These are phyloP conservation scores for Tagetes patula DNA, from an alignment of 129 eudicot species.

Conservation along the genomic window DNA sequence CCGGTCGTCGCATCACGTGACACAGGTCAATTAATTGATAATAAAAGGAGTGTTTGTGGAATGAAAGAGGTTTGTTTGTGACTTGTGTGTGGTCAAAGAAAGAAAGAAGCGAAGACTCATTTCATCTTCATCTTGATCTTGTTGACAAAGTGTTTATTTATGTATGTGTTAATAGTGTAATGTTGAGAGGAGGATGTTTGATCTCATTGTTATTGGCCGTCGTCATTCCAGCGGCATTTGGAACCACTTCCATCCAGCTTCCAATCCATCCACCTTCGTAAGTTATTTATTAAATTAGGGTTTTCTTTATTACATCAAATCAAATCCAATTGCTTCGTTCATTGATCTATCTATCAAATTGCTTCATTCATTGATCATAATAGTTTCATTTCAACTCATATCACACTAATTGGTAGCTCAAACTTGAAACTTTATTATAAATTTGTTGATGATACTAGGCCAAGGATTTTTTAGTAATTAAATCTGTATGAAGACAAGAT, in stretches of 20 bases:
- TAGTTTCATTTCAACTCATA: not conserved
- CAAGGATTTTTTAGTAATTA: not conserved
- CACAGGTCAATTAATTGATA: too few relatives aligned
- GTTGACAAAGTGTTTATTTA: too few relatives aligned
- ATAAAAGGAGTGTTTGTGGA: too few relatives aligned
- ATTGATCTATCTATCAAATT: too few relatives aligned
- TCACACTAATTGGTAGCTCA: not conserved
- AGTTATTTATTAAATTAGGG: constrained; percentile 21
- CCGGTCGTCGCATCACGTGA: too few relatives aligned
- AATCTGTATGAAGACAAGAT: not conserved
- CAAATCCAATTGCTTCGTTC: too few relatives aligned
- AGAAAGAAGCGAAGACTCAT: too few relatives aligned
- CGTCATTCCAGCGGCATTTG: constrained; percentile 40
- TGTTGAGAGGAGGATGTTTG: constrained; percentile 33
- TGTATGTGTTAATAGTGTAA: too few relatives aligned
- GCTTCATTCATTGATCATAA: not conserved
- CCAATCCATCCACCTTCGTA: constrained; percentile 39
- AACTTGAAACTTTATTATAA: too few relatives aligned
- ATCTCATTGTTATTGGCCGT: constrained; percentile 45
- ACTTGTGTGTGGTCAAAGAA: too few relatives aligned
- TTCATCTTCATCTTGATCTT: too few relatives aligned
- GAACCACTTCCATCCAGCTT: constrained; percentile 29
- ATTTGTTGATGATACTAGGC: not conserved
- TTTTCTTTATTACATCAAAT: not conserved
- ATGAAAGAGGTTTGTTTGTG: too few relatives aligned